Evolutionary conservation across 345 rosid genomes (phyloP).

Genomic region (Camelina laxa): DNA sequence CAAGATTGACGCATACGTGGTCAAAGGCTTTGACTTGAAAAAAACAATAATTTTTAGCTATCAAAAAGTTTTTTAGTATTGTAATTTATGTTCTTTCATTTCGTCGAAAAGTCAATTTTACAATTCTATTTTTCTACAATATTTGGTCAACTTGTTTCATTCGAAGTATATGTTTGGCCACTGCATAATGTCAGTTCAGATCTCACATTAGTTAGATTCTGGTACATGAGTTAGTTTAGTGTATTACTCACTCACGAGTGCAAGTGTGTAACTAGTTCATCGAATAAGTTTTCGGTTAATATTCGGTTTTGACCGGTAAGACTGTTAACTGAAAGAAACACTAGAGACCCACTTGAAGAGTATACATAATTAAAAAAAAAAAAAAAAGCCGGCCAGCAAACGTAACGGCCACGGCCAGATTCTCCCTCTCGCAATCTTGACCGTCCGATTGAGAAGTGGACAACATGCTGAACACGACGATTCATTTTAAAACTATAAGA

Average conservation of each 20-base stretch:
- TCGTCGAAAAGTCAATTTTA: no score
- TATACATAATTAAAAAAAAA: background rate
- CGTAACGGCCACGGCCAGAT: conserved; percentile 32
- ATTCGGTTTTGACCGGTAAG: conserved; percentile 41
- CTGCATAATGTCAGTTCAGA: no score
- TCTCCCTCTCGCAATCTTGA: conserved; percentile 25
- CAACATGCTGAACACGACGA: conserved; percentile 37
- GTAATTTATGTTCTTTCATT: no score
- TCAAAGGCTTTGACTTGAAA: no score
- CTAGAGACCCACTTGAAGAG: conserved; percentile 37
- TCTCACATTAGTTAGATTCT: background rate
- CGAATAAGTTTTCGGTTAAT: conserved; percentile 21
- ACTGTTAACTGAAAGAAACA: conserved; percentile 14
- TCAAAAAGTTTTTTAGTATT: no score
- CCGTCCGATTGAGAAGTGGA: conserved; percentile 30
- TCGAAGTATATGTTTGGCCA: no score
- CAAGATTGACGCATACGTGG: no score
- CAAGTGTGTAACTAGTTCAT: conserved; percentile 5
- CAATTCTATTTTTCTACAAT: no score
- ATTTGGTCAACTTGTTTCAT: no score
- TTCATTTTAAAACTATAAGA: background rate
- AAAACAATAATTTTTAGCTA: no score
- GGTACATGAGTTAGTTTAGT: conserved; percentile 7
- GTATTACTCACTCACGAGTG: background rate
- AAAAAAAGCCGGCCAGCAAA: conserved; percentile 26